phyloP scores from a whole-genome alignment of 2,329 filamentous ascomycete species.

The Aspergillus tubingensis region DNA sequence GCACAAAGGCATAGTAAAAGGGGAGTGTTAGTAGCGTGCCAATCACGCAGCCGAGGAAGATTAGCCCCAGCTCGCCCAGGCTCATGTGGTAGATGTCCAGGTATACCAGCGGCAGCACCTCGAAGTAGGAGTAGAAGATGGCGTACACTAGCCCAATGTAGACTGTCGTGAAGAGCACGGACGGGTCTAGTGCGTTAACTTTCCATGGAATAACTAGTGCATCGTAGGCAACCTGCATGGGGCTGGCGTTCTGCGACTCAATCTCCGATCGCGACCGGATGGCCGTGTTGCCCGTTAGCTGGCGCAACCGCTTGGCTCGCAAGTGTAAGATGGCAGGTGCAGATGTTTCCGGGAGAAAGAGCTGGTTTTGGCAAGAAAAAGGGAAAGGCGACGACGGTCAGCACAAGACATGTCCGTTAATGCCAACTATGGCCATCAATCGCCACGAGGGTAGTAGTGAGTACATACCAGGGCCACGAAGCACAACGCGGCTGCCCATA shows the following conservation, averaged over 20 bases:
- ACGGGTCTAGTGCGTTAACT: background rate
- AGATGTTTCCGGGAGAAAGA: conserved; percentile 24
- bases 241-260: background rate
- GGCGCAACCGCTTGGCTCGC: conserved; percentile 10
- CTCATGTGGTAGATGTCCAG: background rate
- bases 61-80: background rate
- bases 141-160: conserved; percentile 5
- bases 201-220: conserved; percentile 1
- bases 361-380: background rate
- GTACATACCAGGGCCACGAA: background rate
- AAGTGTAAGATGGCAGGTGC: conserved; percentile 14
- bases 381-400: background rate
- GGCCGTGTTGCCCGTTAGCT: background rate
- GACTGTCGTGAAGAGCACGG: conserved; percentile 4
- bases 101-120: background rate
- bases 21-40: background rate
- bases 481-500: background rate
- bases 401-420: no score
- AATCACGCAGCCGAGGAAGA: background rate
- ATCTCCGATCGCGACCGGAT: background rate
- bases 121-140: conserved; percentile 13
- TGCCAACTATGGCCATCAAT: no score
- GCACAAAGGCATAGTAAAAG: background rate
- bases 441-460: background rate
- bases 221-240: background rate